Conservation (phyloP, 2,329 filamentous ascomycete species). For the Pyrenophora tritici-repentis region DNA sequence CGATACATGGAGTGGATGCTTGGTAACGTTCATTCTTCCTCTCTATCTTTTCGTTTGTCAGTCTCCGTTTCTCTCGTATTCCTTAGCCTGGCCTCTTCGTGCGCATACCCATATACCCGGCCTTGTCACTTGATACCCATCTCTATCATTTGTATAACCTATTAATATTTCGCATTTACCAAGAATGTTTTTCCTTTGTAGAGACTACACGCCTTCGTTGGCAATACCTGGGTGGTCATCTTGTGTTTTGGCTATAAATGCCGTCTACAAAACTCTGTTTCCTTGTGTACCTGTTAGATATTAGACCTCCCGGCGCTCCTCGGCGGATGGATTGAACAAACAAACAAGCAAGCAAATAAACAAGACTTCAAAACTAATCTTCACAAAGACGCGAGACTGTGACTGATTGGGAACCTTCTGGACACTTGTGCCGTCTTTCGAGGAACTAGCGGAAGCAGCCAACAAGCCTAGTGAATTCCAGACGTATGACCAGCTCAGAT, state of each 20-base stretch:
- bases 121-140: constrained; percentile 12
- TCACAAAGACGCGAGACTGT: too few species aligned
- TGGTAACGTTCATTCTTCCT: constrained; percentile 1
- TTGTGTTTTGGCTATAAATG: constrained; percentile 3
- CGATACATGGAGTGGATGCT: constrained; percentile 7
- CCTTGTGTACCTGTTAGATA: constrained; percentile 1
- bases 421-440: too few species aligned
- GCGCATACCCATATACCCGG: constrained; percentile 26
- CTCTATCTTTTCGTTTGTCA: constrained; percentile 7
- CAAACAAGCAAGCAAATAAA: not conserved
- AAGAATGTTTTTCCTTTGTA: constrained; percentile 9
- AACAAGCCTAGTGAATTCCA: too few species aligned
- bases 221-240: constrained; percentile 4
- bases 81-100: constrained; percentile 13
- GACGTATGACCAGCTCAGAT: too few species aligned
- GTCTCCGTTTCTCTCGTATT: not conserved
- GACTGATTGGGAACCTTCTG: too few species aligned
- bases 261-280: not conserved
- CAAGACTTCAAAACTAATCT: not conserved
- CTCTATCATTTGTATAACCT: constrained; percentile 2
- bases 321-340: not conserved
- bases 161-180: constrained; percentile 2
- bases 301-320: constrained; percentile 1
- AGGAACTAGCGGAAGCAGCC: too few species aligned
- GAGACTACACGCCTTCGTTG: constrained; percentile 6